Conservation (phyloP, 148 eudicot genomes). For the Fagopyrum homotropicum region DNA sequence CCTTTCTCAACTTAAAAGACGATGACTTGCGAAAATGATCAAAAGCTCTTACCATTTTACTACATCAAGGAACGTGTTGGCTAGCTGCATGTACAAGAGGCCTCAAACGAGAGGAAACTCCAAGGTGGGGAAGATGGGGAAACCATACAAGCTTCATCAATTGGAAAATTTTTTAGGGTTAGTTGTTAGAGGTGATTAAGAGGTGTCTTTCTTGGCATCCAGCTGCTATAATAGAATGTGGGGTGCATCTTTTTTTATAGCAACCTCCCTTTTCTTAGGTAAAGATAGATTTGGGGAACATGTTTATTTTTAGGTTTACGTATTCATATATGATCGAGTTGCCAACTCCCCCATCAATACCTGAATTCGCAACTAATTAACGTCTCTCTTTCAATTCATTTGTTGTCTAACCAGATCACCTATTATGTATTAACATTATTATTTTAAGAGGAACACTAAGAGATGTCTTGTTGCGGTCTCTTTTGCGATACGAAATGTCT, state of each 20-base stretch:
- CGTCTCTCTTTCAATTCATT: too few relatives aligned
- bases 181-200: neutral
- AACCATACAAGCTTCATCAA: neutral
- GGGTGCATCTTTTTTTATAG: constrained; percentile 1
- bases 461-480: too few relatives aligned
- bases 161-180: neutral
- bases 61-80: neutral
- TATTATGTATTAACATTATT: too few relatives aligned
- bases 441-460: too few relatives aligned
- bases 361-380: neutral
- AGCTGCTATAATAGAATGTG: neutral
- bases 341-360: neutral
- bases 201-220: neutral
- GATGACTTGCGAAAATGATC: constrained; percentile 13
- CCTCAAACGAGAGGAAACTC: neutral
- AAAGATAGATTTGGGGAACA: neutral
- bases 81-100: neutral
- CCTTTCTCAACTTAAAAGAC: constrained; percentile 10
- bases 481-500: too few relatives aligned
- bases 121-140: neutral
- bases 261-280: neutral
- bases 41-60: constrained; percentile 12
- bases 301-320: neutral
- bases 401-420: too few relatives aligned
- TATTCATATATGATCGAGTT: neutral